A percentile compares a stretch with the other conserved stretches of the same genome.
Evolutionary conservation across 2,329 filamentous ascomycete species (phyloP).

Genomic region (Blastomyces parvus): DNA sequence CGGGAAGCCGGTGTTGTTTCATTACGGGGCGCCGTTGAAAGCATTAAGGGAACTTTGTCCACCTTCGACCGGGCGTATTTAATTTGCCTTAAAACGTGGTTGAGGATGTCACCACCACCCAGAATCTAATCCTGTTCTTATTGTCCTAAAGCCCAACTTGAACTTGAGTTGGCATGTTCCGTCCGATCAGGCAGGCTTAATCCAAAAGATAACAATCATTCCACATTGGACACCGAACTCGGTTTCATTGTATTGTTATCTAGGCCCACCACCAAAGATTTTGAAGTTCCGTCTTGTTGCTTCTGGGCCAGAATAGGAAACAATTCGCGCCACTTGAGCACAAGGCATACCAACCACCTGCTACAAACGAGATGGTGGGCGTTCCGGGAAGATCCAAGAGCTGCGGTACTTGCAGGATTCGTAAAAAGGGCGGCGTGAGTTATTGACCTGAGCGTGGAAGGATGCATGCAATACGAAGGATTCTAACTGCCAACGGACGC

Average conservation of each 20-base stretch:
- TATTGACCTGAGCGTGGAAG: conserved; percentile 5
- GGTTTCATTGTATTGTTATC: background rate
- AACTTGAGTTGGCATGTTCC: background rate
- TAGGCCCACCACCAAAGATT: background rate
- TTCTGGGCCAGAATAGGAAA: conserved; percentile 8
- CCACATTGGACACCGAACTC: background rate
- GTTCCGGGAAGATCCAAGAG: conserved; percentile 53
- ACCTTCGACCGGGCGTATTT: background rate
- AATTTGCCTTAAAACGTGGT: background rate
- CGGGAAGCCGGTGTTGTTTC: background rate
- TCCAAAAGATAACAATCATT: background rate
- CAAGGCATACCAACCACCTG: background rate
- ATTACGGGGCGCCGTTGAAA: background rate
- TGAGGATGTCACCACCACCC: background rate
- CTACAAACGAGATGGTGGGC: conserved; percentile 43
- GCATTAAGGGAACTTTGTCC: background rate
- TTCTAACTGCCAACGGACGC: conserved; percentile 3
- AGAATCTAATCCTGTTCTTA: background rate
- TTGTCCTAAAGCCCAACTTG: background rate
- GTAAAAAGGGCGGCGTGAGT: conserved; percentile 49
- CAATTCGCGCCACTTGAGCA: conserved; percentile 1
- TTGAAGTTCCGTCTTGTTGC: background rate
- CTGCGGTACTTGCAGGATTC: conserved; percentile 51
- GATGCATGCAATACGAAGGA: background rate
- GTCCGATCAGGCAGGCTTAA: background rate